phyloP scores from a whole-genome alignment of 2,329 filamentous ascomycete genomes.

The Colletotrichum lupini region DNA sequence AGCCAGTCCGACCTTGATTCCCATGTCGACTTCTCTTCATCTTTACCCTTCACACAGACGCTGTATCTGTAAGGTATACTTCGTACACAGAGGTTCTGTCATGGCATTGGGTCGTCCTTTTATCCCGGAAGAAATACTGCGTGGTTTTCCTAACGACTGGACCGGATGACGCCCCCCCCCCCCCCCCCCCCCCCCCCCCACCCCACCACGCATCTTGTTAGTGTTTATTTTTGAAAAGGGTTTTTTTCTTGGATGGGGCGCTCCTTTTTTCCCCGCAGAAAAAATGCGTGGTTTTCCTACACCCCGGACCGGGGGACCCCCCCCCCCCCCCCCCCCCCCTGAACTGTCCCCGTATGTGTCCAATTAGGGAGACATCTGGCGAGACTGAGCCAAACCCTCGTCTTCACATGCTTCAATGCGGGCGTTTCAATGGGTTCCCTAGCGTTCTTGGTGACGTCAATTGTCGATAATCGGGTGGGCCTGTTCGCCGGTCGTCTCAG shows the following conservation, averaged over 20 bases:
- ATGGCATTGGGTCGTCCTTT: not conserved
- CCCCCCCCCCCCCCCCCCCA: not conserved
- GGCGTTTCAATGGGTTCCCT: conserved; percentile 27
- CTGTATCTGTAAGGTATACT: not conserved
- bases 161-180: not conserved
- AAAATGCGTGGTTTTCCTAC: too few species aligned
- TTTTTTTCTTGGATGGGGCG: too few species aligned
- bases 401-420: conserved; percentile 31
- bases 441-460: conserved; percentile 33
- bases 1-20: conserved; percentile 3
- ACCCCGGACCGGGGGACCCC: too few species aligned
- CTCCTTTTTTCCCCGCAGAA: too few species aligned
- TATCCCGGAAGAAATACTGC: not conserved
- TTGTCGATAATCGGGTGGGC: conserved; percentile 14
- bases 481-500: conserved; percentile 24
- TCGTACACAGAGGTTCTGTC: not conserved
- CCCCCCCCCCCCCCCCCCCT: not conserved
- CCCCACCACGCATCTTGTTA: too few species aligned
- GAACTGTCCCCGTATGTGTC: not conserved
- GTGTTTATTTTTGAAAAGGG: too few species aligned
- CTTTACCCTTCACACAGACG: not conserved
- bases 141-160: not conserved
- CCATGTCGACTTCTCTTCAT: not conserved
- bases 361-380: not conserved
- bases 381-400: conserved; percentile 1